A percentile compares a stretch with the other conserved stretches of the same genome.
phyloP scores from a whole-genome alignment of 257 asterid species.

The Solanum clarkiae region DNA sequence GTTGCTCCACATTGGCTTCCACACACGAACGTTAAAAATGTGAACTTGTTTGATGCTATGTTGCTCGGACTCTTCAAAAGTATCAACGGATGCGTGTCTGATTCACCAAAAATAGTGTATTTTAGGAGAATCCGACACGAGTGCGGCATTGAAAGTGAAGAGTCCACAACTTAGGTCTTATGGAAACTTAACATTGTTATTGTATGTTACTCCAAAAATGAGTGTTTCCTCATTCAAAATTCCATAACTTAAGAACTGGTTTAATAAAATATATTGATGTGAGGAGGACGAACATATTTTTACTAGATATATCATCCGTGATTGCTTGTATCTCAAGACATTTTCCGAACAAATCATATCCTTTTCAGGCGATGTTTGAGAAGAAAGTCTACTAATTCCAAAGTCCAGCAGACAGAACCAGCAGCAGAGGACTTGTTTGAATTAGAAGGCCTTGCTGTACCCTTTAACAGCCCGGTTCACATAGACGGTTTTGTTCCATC shows the following conservation, averaged over 20 bases:
- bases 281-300: neutral
- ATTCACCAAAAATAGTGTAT: too few species aligned
- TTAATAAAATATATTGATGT: neutral
- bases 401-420: conserved; percentile 25
- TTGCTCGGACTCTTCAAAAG: too few species aligned
- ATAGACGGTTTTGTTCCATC: conserved; percentile 3
- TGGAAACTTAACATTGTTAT: neutral
- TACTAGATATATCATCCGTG: neutral
- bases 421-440: conserved; percentile 35
- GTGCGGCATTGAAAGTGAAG: too few species aligned
- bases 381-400: conserved; percentile 38
- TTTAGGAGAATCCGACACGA: too few species aligned
- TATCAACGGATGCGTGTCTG: too few species aligned
- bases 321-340: neutral
- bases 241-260: neutral
- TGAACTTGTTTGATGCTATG: neutral
- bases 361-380: conserved; percentile 52
- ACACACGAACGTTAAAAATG: neutral
- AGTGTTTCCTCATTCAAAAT: neutral
- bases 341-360: neutral
- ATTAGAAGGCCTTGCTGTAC: conserved; percentile 21
- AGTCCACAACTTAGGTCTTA: neutral
- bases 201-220: neutral
- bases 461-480: conserved; percentile 10
- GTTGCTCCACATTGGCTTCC: neutral